These are phyloP conservation scores for Chenopodium formosanum DNA, from an alignment of 148 eudicot species.

Conservation along the genomic window DNA sequence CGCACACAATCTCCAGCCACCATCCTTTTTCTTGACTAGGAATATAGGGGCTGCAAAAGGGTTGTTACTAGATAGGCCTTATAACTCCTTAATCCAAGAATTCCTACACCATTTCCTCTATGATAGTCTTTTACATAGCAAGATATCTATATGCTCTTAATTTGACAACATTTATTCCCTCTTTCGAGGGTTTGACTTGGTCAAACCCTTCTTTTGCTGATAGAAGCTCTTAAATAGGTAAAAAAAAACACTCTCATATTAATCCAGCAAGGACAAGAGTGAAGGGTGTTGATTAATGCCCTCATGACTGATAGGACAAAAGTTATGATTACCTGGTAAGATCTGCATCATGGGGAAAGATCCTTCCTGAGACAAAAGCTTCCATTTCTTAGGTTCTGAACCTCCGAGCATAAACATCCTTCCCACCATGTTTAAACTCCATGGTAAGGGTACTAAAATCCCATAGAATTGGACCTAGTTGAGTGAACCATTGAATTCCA, in stretches of 20 bases:
- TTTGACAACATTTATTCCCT: not conserved
- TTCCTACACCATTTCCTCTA: not conserved
- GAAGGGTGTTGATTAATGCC: not conserved
- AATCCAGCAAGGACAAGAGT: not conserved
- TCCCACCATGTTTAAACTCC: not conserved
- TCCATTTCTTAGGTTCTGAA: too few species aligned
- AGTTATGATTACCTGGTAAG: not conserved
- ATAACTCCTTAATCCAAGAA: not conserved
- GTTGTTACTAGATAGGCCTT: not conserved
- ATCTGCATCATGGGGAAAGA: not conserved
- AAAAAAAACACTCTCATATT: not conserved
- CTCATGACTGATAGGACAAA: not conserved
- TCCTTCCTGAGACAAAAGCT: not conserved
- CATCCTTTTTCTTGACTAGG: conserved; percentile 9
- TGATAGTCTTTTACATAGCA: not conserved
- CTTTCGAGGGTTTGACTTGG: not conserved
- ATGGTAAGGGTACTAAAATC: not conserved
- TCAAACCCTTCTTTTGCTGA: not conserved
- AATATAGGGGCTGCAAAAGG: not conserved
- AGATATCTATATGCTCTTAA: not conserved
- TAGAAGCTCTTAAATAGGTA: not conserved
- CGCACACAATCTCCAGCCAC: not conserved
- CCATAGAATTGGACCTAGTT: not conserved
- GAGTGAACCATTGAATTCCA: not conserved
- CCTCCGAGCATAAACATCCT: not conserved